Percentiles rank a stretch among this genome's conserved stretches.
phyloP scores from a whole-genome alignment of 352 stramenopile species.

The Phytophthora palmivora region DNA sequence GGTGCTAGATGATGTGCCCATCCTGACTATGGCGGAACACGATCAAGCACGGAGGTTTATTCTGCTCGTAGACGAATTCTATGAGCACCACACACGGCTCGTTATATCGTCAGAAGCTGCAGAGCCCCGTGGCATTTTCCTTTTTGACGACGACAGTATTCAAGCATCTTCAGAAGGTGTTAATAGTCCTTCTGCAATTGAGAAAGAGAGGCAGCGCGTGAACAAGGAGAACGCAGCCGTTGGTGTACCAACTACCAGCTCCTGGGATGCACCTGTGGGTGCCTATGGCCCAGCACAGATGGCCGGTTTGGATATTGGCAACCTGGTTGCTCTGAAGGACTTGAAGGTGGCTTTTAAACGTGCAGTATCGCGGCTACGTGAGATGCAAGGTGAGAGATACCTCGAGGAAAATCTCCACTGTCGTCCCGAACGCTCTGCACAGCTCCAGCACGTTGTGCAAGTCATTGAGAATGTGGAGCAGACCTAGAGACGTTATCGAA shows the following conservation, averaged over 20 bases:
- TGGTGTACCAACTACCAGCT: conserved; percentile 66
- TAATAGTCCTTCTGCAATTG: conserved; percentile 28
- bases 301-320: conserved; percentile 58
- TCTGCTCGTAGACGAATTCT: conserved; percentile 97
- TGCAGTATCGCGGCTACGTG: conserved; percentile 78
- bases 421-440: conserved; percentile 19
- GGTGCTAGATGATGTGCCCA: conserved; percentile 91
- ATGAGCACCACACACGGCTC: conserved; percentile 87
- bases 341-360: conserved; percentile 82
- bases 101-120: conserved; percentile 60
- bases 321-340: conserved; percentile 76
- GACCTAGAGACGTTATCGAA: no score
- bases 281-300: conserved; percentile 69
- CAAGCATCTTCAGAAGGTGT: conserved; percentile 36
- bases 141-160: conserved; percentile 65
- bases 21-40: conserved; percentile 86
- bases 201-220: conserved; percentile 46
- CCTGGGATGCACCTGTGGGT: conserved; percentile 67
- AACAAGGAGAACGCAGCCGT: conserved; percentile 57
- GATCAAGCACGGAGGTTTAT: conserved; percentile 97
- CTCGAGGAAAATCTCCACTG: conserved; percentile 50
- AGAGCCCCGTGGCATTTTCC: conserved; percentile 59
- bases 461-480: conserved; percentile 19
- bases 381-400: conserved; percentile 90
- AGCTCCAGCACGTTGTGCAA: conserved; percentile 37